Evolutionary conservation across 2,329 filamentous ascomycete genomes (phyloP), one percentile per base, ranked within the genome.

Genomic region (Paracoccidioides brasiliensis): DNA sequence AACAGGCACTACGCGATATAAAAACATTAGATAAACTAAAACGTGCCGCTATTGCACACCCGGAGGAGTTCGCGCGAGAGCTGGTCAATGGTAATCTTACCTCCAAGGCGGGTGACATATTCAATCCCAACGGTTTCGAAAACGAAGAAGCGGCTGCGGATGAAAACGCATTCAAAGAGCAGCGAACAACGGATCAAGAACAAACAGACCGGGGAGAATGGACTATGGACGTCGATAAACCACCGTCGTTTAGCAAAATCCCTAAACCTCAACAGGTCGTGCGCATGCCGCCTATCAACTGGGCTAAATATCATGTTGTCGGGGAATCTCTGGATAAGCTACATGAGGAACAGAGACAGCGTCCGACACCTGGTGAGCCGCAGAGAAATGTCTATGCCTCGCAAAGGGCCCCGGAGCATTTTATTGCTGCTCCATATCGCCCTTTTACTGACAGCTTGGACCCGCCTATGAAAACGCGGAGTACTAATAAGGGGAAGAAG

Each of bases 221-320:
- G 5, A 30, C 46, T 41, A 55, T 51, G 46, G 53, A 58, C 15
- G 15, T 57, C 30, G 55, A 62, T 61, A 22, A 61, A 43, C 33
- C 51, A 15, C 12, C 60, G 30, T 64, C 60, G 3, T 90, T 90
- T 74, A 75, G 80, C 2, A 73, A 73, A 15, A 79, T 96, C 12
- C 90, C 90, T 0, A 79, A 79, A 12, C 82, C 87, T 5, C 91
- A 96, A 69, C 86, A 86, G 62, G 76, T 97, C 0, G 84, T 94
- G 32, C 83, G 90, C 43, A 89, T 85, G 72, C 91, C 91, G 7
- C 86, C 88, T 7, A 84, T 97, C 65, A 95, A 96, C 74, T 97
- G 91, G 91, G 82, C 84, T 10, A 90, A 95, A 67, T 97, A 97
- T 69, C 88, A 88, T 63, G 78, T 96, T n/a, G 83, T 93, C 3